phyloP scores from a whole-genome alignment of 805 yeast species.

The Metschnikowia koreensis region DNA sequence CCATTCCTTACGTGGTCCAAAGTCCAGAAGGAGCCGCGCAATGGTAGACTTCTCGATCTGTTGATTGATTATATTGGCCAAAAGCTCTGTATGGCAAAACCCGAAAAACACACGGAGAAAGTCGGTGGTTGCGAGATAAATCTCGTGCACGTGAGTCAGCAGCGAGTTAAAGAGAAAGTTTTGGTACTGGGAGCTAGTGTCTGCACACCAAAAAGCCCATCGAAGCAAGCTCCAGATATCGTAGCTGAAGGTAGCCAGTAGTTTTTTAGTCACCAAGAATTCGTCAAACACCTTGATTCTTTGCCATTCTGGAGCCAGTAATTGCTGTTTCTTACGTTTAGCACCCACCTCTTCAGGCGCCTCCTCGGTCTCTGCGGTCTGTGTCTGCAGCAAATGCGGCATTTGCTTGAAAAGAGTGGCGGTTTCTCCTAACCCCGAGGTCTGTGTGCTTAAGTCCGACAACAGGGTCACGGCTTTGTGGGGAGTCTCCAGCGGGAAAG shows the following conservation, averaged over 20 bases:
- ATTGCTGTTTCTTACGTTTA: slow-evolving; percentile 1
- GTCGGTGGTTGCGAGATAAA: slow-evolving; percentile 24
- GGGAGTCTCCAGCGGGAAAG: not conserved
- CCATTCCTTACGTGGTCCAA: slow-evolving; percentile 25
- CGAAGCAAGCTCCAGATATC: slow-evolving; percentile 31
- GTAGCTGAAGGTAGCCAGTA: slow-evolving; percentile 25
- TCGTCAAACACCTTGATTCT: slow-evolving; percentile 34
- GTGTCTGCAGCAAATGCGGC: slow-evolving; percentile 19
- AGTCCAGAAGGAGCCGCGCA: slow-evolving; percentile 21
- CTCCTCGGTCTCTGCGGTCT: not conserved
- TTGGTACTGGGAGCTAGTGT: slow-evolving; percentile 23
- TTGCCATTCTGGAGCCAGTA: not conserved
- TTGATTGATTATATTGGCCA: not conserved
- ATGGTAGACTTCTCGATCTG: not conserved
- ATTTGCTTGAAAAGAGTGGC: slow-evolving; percentile 19
- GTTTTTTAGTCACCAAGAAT: slow-evolving; percentile 21
- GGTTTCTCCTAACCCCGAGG: slow-evolving; percentile 20
- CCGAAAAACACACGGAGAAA: slow-evolving; percentile 22
- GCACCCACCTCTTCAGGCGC: not conserved
- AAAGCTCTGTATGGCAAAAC: slow-evolving; percentile 15
- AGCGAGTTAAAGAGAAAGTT: slow-evolving; percentile 18
- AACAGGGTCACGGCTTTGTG: slow-evolving; percentile 10
- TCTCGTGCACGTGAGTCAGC: slow-evolving; percentile 21
- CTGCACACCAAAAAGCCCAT: slow-evolving; percentile 40
- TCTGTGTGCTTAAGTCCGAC: slow-evolving; percentile 13